Base-by-base conservation (phyloP, 306 rosid genomes). In the Begonia fuchsioides region DNA sequence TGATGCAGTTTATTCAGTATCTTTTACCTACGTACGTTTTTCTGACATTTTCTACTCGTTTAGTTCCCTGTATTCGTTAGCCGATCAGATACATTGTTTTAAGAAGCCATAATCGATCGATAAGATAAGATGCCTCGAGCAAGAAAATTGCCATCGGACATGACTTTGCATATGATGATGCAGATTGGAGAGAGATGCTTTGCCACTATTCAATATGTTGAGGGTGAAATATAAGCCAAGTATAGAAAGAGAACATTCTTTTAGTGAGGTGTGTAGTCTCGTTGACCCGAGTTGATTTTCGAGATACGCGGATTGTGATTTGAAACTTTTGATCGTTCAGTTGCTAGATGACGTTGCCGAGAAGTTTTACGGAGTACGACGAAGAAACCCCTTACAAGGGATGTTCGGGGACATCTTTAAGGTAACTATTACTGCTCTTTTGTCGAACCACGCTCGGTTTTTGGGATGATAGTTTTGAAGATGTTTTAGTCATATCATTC, bases 101-200 rank as follows among this genome's bases (percentile, higher is more conserved):
- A 3, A 10, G 12, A 41, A 41, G 45, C 35, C 35, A 4, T 20
- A n/a, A n/a, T n/a, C n/a, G 2, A 20, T 20, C 5, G 3, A 1
- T 20, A 20, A 7, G 32, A 7, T 20, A 20, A 8, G 45, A 52
- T 52, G 26, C 46, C 40, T 52, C 3, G 13, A n/a, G n/a, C 14
- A 8, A 5, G 41, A 45, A 6, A 5, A 19, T 43, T 39, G 12
- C 26, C 32, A 12, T 5, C 45, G 41, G 10, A 26, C 52, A 43
- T 6, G 35, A 57, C 18, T 38, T n/a, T 17, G n/a, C 32, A 57
- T 38, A 16, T 35, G 54, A 17, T 38, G 38, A 53, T 67, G 64
- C 90, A 90, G 97, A 72, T 65, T 90, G 94, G 82, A 82, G 69
- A 79, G 96, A 71, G 92, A 85, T 68, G 87, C 96, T 52, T 52